phyloP scores from a whole-genome alignment of 2,329 filamentous ascomycete species.

The Harringtonia aguacate region DNA sequence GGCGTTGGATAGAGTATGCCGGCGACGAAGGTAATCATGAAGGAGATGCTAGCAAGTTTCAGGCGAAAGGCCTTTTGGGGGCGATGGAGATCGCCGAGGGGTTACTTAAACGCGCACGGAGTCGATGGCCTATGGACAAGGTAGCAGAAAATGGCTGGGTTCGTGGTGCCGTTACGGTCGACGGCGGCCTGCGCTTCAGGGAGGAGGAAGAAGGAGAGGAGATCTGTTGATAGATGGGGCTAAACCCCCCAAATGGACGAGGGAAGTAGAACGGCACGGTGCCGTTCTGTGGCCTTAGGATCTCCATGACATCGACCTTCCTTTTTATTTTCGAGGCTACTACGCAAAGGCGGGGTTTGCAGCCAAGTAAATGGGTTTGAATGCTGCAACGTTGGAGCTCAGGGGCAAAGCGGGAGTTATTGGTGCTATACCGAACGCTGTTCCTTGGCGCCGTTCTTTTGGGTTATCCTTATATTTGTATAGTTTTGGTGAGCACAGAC shows the following conservation, averaged over 20 bases:
- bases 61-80: slow-evolving; percentile 55
- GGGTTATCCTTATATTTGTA: neutral
- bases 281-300: neutral
- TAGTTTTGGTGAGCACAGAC: no score
- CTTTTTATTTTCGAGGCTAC: neutral
- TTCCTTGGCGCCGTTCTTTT: neutral
- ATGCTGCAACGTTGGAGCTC: neutral
- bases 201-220: slow-evolving; percentile 49
- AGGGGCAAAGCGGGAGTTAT: neutral
- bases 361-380: no score
- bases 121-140: slow-evolving; percentile 64
- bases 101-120: slow-evolving; percentile 70
- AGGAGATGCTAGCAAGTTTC: slow-evolving; percentile 43
- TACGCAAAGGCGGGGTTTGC: neutral
- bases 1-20: slow-evolving; percentile 84
- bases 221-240: slow-evolving; percentile 19
- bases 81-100: slow-evolving; percentile 77
- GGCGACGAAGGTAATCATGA: slow-evolving; percentile 84
- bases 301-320: neutral
- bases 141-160: slow-evolving; percentile 71
- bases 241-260: no score
- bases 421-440: no score
- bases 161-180: slow-evolving; percentile 56
- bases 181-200: slow-evolving; percentile 47
- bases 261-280: neutral